Evolutionary conservation across 805 yeast species (phyloP), one percentile per base, ranked within the genome.

Genomic region (Candida maris): DNA sequence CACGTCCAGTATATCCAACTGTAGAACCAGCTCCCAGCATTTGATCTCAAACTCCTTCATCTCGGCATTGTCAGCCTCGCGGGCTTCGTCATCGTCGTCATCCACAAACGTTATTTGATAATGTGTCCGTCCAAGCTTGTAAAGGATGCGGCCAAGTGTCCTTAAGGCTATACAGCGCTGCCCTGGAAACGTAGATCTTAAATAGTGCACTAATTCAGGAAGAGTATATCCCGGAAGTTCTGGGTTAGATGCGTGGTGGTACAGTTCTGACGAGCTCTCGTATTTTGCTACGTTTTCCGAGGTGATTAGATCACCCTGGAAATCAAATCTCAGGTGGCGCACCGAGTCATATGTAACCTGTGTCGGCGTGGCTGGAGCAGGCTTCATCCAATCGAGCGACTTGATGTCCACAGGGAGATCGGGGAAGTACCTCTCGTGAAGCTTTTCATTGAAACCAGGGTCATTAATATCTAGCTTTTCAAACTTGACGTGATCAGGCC

Each of bases 171-270:
- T 72, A 42, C 93, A 78, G 31, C 97, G 68, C 61, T 93, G 99
- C 0, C 94, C 79, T 1, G 94, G 77, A 37, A 82, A 76, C 2
- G 82, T 75, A 2, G 96, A 85, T 45, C 96, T 69, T 4, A 88
- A 65, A 32, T 86, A 70, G 48, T 83, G 93, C 1, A 83, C 81
- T 34, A 93, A 67, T 56, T 93, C 99, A 0, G 76, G 68, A 17
- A 93, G 56, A 0, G 97, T 89, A 58, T 93, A 93, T 0, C 99
- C 99, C 0, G 97, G 95, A 35, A 89, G 67, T 30, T 80, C 79
- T 0, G 97, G 96, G 32, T 82, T 79, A 8, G 82, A 86, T 0
- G 96, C 73, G 59, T 93, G 99, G 57, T 93, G 97, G 52, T 87
- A 96, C 18, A 93, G 70, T 0, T 96, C 98, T 20, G 77, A 66